Evolutionary conservation across 179 eudicot species (phyloP).

Genomic region (Dionaea muscipula): DNA sequence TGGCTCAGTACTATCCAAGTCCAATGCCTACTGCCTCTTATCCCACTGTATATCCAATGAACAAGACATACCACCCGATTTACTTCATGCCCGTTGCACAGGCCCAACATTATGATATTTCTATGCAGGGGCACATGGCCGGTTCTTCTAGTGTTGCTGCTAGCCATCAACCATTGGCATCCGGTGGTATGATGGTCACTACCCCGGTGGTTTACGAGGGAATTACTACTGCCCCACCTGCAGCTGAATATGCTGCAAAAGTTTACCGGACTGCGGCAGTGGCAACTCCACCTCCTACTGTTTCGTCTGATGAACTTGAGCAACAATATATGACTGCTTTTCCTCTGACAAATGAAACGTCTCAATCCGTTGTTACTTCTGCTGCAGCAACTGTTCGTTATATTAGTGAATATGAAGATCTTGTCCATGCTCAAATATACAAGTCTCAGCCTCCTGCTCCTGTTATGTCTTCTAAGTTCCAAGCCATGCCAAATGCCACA

Average conservation of each 20-base stretch:
- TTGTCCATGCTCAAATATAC: slow-evolving; percentile 64
- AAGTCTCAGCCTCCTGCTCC: slow-evolving; percentile 74
- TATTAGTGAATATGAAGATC: slow-evolving; percentile 42
- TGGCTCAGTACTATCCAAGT: too few species aligned
- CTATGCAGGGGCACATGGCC: slow-evolving; percentile 11
- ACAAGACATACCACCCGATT: slow-evolving; percentile 14
- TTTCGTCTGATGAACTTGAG: slow-evolving; percentile 27
- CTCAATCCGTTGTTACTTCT: slow-evolving; percentile 28
- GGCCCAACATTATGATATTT: slow-evolving; percentile 18
- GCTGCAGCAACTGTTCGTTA: slow-evolving; percentile 19
- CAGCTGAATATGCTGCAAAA: slow-evolving; percentile 25
- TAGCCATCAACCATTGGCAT: slow-evolving; percentile 16
- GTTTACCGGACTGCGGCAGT: slow-evolving; percentile 14
- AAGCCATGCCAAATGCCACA: slow-evolving; percentile 26
- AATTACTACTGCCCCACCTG: slow-evolving; percentile 16
- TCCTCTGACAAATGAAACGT: slow-evolving; percentile 22
- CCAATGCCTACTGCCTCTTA: too few species aligned
- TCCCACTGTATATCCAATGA: slow-evolving; percentile 14
- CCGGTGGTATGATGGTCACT: slow-evolving; percentile 23
- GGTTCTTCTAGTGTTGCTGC: slow-evolving; percentile 8
- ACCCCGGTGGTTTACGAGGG: slow-evolving; percentile 33
- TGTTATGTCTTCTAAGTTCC: slow-evolving; percentile 32
- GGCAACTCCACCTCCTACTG: slow-evolving; percentile 17
- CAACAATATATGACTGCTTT: slow-evolving; percentile 25
- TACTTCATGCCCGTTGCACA: slow-evolving; percentile 22